phyloP scores from a whole-genome alignment of 371 early-diverging fungal genomes.

The Mucor irregularis region DNA sequence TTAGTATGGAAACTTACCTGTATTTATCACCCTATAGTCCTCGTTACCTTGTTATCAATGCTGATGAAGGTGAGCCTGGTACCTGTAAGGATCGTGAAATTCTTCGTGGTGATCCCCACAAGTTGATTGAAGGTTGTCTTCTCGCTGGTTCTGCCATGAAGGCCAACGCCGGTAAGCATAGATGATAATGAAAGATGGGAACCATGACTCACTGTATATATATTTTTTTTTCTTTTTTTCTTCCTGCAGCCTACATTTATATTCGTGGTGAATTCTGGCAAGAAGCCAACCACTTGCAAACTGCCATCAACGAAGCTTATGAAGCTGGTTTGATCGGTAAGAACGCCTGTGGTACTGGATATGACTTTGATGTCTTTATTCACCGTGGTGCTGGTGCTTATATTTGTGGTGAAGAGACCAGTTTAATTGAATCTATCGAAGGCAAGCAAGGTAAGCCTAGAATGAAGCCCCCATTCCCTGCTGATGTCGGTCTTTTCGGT shows the following conservation, averaged over 20 bases:
- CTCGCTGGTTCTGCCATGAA: constrained; percentile 97
- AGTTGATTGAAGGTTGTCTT: constrained; percentile 95
- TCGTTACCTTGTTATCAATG: constrained; percentile 95
- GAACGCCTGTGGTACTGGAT: constrained; percentile 96
- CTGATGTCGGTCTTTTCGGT: constrained; percentile 96
- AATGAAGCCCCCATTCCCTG: constrained; percentile 98
- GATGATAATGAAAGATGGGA: too few relatives aligned
- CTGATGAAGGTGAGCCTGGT: constrained; percentile 98
- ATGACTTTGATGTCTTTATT: constrained; percentile 95
- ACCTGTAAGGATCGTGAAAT: constrained; percentile 99
- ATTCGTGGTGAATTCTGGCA: constrained; percentile 98
- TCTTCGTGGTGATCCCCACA: constrained; percentile 97
- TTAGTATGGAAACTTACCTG: neutral
- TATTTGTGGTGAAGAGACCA: constrained; percentile 98
- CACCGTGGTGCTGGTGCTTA: constrained; percentile 98
- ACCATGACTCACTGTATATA: neutral
- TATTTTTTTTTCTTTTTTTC: neutral
- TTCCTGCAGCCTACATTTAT: constrained; percentile 85
- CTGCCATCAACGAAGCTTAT: constrained; percentile 96
- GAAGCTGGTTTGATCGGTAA: constrained; percentile 93
- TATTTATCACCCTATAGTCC: constrained; percentile 66
- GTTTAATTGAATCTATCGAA: constrained; percentile 96
- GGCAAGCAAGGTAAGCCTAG: constrained; percentile 98
- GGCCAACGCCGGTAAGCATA: constrained; percentile 80
- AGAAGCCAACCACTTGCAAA: constrained; percentile 93